These are phyloP conservation scores for Hamamelis virginiana DNA, from an alignment of 164 flowering plant species.

Conservation along the genomic window DNA sequence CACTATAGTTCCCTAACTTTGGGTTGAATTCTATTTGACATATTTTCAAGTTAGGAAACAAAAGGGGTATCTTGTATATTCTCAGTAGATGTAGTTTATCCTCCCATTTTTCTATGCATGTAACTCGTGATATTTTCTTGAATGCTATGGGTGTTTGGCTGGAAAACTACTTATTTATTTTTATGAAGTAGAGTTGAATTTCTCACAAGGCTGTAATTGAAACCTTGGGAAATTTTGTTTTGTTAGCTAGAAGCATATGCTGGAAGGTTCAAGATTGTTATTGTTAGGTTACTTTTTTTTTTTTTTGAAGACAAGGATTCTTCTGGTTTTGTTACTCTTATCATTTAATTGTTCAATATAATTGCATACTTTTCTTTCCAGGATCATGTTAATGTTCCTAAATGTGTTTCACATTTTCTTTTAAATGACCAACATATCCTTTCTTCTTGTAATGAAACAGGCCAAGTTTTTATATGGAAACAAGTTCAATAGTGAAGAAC, in stretches of 20 bases:
- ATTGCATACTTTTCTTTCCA: no score
- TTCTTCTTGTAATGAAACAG: conserved; percentile 37
- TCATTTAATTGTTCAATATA: background rate
- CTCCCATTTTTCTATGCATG: no score
- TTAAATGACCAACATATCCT: background rate
- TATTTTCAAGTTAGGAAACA: background rate
- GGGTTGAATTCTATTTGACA: background rate
- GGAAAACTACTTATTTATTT: no score
- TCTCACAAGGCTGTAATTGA: no score
- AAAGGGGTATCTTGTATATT: background rate
- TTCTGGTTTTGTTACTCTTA: background rate
- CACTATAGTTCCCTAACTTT: background rate
- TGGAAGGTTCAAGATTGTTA: background rate
- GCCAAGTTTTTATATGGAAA: conserved; percentile 87
- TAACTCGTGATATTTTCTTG: no score
- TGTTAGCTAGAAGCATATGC: background rate
- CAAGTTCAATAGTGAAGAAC: conserved; percentile 71
- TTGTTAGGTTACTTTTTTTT: background rate
- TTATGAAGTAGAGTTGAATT: no score
- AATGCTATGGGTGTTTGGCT: no score
- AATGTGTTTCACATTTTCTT: background rate
- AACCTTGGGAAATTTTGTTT: background rate
- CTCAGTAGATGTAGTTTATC: background rate
- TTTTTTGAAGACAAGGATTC: background rate
- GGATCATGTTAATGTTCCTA: background rate